phyloP scores from a whole-genome alignment of 805 yeast genomes.

The Groenewaldozyma tartarivorans region DNA sequence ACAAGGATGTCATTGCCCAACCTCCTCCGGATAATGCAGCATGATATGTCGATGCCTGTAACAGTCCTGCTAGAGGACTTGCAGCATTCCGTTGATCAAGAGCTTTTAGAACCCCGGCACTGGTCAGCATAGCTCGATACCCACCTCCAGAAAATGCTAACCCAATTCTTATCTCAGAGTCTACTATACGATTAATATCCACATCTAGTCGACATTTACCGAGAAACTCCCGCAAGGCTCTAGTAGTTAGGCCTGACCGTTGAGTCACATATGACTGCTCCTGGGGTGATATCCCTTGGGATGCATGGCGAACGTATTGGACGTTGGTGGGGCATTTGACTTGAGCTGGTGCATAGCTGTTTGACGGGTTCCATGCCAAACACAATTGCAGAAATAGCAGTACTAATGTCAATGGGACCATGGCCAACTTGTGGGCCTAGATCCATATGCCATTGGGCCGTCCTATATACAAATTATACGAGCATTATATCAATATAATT shows the following conservation, averaged over 20 bases:
- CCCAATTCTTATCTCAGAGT: conserved; percentile 23
- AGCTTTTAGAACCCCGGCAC: conserved; percentile 78
- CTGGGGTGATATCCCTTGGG: conserved; percentile 3
- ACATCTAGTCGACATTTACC: conserved; percentile 31
- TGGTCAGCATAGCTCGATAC: conserved; percentile 74
- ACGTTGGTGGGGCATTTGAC: neutral
- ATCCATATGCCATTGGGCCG: too few species aligned
- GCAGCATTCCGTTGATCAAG: conserved; percentile 39
- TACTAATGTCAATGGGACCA: too few species aligned
- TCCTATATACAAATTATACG: too few species aligned
- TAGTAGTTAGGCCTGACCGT: conserved; percentile 11
- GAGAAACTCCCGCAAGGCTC: conserved; percentile 34
- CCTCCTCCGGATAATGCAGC: conserved; percentile 77
- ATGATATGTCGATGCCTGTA: conserved; percentile 59
- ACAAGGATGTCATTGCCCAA: conserved; percentile 65
- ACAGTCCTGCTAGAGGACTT: conserved; percentile 46
- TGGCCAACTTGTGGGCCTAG: too few species aligned
- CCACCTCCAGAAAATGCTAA: conserved; percentile 82
- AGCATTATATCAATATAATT: too few species aligned
- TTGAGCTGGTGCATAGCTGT: neutral
- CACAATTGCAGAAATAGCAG: too few species aligned
- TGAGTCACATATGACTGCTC: conserved; percentile 19
- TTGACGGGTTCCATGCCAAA: too few species aligned
- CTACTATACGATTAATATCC: conserved; percentile 36
- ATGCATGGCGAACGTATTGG: conserved; percentile 8